Percentiles rank a stretch among this genome's conserved stretches.
These are phyloP conservation scores for Angomonas deanei DNA, from an alignment of 208 protist species.

Conservation along the genomic window DNA sequence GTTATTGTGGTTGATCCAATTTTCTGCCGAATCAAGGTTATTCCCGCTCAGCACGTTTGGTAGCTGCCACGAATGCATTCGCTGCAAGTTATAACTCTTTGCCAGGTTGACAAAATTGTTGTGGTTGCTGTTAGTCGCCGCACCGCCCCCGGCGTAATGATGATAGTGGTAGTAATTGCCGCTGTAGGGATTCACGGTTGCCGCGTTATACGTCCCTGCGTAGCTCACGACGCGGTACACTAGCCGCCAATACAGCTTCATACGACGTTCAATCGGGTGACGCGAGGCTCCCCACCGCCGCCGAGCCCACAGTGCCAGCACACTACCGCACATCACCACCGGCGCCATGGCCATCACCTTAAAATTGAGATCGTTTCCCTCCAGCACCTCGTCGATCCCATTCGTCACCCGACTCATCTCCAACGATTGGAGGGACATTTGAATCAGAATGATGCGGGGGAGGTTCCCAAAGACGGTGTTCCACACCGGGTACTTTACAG, in stretches of 20 bases:
- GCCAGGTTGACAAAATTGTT: background rate
- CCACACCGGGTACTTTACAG: slow-evolving; percentile 58
- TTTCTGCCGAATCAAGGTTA: too few species aligned
- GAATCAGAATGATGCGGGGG: slow-evolving; percentile 63
- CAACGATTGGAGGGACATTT: slow-evolving; percentile 58
- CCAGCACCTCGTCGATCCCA: slow-evolving; percentile 72
- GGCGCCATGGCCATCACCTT: slow-evolving; percentile 74
- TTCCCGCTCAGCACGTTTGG: background rate
- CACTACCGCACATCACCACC: slow-evolving; percentile 22
- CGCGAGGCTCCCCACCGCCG: slow-evolving; percentile 25
- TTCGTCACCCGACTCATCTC: slow-evolving; percentile 73
- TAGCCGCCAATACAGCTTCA: slow-evolving; percentile 61
- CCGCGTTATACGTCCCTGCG: slow-evolving; percentile 13
- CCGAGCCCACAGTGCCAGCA: slow-evolving; percentile 20
- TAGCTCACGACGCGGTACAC: slow-evolving; percentile 57
- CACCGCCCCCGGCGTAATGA: background rate
- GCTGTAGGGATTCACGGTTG: background rate
- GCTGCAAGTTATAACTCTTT: background rate
- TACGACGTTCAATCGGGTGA: slow-evolving; percentile 35
- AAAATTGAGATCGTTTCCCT: slow-evolving; percentile 78
- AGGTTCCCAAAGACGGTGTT: slow-evolving; percentile 64
- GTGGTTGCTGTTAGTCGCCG: background rate
- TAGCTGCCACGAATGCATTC: background rate
- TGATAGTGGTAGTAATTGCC: background rate
- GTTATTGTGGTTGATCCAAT: too few species aligned